These are phyloP conservation scores for Rhododendron henanense DNA, from an alignment of 148 eudicot species.

Conservation along the genomic window DNA sequence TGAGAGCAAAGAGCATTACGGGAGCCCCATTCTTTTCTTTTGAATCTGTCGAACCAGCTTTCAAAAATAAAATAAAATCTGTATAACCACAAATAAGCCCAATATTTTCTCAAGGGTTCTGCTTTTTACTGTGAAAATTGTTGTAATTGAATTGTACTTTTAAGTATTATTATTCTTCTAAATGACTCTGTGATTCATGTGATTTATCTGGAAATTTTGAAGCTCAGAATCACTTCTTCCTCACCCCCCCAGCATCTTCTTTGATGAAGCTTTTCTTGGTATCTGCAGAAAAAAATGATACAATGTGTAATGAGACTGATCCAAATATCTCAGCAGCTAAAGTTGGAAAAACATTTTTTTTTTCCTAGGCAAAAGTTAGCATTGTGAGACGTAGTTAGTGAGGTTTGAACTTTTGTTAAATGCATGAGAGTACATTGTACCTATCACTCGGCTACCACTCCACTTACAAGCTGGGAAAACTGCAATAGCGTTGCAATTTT, in stretches of 20 bases:
- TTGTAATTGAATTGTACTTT: background rate
- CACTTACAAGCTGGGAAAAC: background rate
- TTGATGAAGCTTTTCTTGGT: background rate
- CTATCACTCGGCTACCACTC: too few species aligned
- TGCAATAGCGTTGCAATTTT: too few species aligned
- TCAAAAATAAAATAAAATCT: background rate
- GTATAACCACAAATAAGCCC: background rate
- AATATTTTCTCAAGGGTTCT: background rate
- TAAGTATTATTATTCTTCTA: background rate
- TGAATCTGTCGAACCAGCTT: constrained; percentile 14
- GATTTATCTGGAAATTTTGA: background rate
- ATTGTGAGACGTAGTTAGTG: too few species aligned
- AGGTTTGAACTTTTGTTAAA: too few species aligned
- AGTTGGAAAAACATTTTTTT: background rate
- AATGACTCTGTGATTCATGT: background rate
- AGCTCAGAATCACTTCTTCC: background rate
- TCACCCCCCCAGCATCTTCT: background rate
- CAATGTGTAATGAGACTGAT: background rate
- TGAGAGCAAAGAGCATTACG: constrained; percentile 74
- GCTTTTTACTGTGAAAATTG: background rate
- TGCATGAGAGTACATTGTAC: too few species aligned
- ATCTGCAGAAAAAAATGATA: background rate
- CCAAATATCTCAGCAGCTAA: background rate
- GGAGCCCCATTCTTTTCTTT: constrained; percentile 80
- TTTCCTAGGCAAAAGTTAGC: too few species aligned